These are phyloP conservation scores for Adenanthera pavonina DNA, from an alignment of 306 rosid genomes.

Conservation along the genomic window DNA sequence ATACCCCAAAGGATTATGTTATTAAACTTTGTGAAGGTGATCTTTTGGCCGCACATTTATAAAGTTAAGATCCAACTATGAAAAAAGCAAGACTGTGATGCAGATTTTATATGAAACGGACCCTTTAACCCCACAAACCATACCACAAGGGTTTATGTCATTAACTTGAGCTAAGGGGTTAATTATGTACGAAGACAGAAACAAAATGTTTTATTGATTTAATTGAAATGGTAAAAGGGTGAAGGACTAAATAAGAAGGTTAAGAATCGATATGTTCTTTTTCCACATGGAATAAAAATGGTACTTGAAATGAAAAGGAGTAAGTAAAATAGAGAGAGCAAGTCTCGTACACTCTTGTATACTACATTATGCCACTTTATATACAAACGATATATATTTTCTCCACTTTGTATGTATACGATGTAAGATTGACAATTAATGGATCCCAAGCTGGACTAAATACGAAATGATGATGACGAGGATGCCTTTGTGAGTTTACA, in stretches of 20 bases:
- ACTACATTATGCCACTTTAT: neutral
- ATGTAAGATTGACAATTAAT: neutral
- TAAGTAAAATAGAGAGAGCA: neutral
- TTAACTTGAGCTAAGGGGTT: neutral
- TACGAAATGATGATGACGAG: neutral
- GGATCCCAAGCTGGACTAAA: neutral
- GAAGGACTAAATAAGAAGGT: neutral
- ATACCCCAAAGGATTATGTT: too few species aligned
- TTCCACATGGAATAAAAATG: neutral
- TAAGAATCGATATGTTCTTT: neutral
- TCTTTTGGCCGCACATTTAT: too few species aligned
- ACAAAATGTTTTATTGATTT: neutral
- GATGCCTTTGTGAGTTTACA: constrained; percentile 6
- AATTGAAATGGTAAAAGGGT: neutral
- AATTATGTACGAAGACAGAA: neutral
- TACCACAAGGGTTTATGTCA: neutral
- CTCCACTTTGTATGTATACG: too few species aligned
- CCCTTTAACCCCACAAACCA: neutral
- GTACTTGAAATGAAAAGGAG: neutral
- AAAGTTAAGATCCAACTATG: too few species aligned
- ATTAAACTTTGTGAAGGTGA: too few species aligned
- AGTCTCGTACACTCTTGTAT: neutral
- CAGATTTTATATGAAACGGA: neutral
- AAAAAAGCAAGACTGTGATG: too few species aligned
- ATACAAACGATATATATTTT: too few species aligned